Base-by-base conservation (phyloP, 2,329 filamentous ascomycete genomes). In the Orbilia ellipsospora region DNA sequence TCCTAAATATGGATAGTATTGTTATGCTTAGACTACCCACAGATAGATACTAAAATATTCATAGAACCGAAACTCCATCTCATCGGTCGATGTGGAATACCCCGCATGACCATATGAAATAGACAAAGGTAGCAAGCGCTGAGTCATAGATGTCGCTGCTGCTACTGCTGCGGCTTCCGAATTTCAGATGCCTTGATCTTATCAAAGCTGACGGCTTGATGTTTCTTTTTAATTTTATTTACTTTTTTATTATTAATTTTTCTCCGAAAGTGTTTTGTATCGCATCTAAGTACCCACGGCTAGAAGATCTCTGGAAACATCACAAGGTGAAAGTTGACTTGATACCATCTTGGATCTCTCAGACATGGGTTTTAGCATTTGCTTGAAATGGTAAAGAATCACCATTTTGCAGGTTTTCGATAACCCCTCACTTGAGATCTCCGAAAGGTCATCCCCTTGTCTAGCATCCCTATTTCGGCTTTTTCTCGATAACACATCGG, bases 71-170 rank as follows among this genome's bases (percentile, higher is more conserved):
- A 36, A 36, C 31, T 4, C 31, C 10, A 36, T 48, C 12, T 50
- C 26, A 61, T 50, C 57, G 42, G 12, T 44, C 42, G 57, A 61
- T 61, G 42, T 28, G 16, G 18, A 55, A n/a, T 16, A 48, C 20
- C 57, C 57, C 57, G 57, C 57, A 61, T 61, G 57, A 61, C 57
- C 57, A 2, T 36, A 28, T 36, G 44, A n/a, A 8, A n/a, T n/a
- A 36, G 13, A 36, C 1, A 50, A 45, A 45, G 55, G 26, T 12
- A 42, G 40, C 44, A 52, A 23, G 16, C n/a, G 56, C 16, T 60
- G 56, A 60, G 36, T 61, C 57, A 61, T 61, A 61, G 31, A 36
- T 10, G 31, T 36, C 31, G 31, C 44, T 48, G 2, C 16, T 48
- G 15, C 16, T 48, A 48, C 16, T 48, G 16, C 16, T 48, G 12